These are phyloP conservation scores for Gilbertella persicaria DNA, from an alignment of 371 early-diverging fungal genomes.

Conservation along the genomic window DNA sequence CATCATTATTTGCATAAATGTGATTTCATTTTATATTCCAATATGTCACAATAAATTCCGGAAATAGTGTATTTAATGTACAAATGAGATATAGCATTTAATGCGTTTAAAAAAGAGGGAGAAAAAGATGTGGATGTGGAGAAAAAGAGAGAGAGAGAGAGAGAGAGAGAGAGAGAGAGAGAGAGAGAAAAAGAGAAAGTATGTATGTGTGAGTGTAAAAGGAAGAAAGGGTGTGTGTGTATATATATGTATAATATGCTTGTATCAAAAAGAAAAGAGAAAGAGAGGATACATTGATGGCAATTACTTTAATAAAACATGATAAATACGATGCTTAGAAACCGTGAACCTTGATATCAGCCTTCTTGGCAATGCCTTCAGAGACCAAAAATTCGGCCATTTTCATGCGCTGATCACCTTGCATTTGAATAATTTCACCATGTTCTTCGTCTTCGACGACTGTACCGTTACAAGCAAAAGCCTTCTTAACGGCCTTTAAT, in stretches of 20 bases:
- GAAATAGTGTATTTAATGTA: no score
- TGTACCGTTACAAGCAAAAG: slow-evolving; percentile 95
- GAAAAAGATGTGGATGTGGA: neutral
- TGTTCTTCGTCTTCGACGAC: slow-evolving; percentile 89
- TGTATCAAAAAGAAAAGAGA: slow-evolving; percentile 6
- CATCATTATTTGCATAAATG: no score
- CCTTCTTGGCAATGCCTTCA: slow-evolving; percentile 80
- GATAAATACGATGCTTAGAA: slow-evolving; percentile 79
- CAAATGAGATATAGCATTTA: no score
- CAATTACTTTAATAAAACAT: no score
- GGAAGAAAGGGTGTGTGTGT: no score
- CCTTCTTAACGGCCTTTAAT: slow-evolving; percentile 94
- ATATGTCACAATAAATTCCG: no score
- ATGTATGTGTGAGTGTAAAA: no score
- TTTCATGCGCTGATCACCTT: slow-evolving; percentile 93
- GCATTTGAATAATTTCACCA: slow-evolving; percentile 92
- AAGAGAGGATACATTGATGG: neutral
- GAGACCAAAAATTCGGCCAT: slow-evolving; percentile 73
- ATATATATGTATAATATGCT: no score
- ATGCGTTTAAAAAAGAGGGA: neutral
- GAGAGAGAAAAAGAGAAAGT: no score
- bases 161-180: neutral
- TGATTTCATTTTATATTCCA: no score
- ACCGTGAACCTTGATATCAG: slow-evolving; percentile 91
- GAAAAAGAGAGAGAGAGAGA: neutral